Evolutionary conservation across 306 rosid species (phyloP).

Genomic region (Sphenostylis stenocarpa): DNA sequence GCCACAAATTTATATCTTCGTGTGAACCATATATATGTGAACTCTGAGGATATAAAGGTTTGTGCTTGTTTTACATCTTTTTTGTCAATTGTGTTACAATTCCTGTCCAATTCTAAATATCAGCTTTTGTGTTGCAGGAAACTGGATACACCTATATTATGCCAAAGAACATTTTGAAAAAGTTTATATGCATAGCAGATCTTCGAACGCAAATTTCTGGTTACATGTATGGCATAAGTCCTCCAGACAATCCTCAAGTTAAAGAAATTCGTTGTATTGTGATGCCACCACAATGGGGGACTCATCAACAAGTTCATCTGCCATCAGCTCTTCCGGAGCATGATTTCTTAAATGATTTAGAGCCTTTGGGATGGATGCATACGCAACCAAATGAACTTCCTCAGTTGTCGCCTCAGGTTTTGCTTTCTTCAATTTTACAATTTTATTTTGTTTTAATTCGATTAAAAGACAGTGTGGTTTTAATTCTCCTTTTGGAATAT

Average conservation of each 20-base stretch:
- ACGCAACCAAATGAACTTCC: slow-evolving; percentile 99
- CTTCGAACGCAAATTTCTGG: slow-evolving; percentile 95
- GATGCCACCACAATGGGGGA: slow-evolving; percentile 98
- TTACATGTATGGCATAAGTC: slow-evolving; percentile 92
- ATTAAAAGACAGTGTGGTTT: not conserved
- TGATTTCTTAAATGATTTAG: slow-evolving; percentile 93
- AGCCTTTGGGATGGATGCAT: slow-evolving; percentile 99
- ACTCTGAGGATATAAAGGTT: slow-evolving; percentile 97
- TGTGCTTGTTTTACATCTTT: not conserved
- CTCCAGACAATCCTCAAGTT: slow-evolving; percentile 98
- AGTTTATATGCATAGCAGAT: slow-evolving; percentile 97
- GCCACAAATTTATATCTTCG: slow-evolving; percentile 96
- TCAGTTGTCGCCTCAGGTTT: slow-evolving; percentile 95
- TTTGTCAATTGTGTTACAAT: not conserved
- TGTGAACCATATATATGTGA: slow-evolving; percentile 95
- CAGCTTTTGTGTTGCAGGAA: slow-evolving; percentile 65
- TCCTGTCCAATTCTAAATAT: slow-evolving; percentile 19
- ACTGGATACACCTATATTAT: slow-evolving; percentile 98
- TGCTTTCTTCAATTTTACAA: slow-evolving; percentile 9
- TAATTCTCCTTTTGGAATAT: not conserved
- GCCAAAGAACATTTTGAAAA: slow-evolving; percentile 97
- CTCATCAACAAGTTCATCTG: slow-evolving; percentile 97
- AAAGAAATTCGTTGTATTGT: slow-evolving; percentile 96
- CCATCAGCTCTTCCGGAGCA: slow-evolving; percentile 96
- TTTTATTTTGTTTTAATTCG: not conserved